Base-by-base conservation (phyloP, 345 rosid species). In the Physaria fendleri region DNA sequence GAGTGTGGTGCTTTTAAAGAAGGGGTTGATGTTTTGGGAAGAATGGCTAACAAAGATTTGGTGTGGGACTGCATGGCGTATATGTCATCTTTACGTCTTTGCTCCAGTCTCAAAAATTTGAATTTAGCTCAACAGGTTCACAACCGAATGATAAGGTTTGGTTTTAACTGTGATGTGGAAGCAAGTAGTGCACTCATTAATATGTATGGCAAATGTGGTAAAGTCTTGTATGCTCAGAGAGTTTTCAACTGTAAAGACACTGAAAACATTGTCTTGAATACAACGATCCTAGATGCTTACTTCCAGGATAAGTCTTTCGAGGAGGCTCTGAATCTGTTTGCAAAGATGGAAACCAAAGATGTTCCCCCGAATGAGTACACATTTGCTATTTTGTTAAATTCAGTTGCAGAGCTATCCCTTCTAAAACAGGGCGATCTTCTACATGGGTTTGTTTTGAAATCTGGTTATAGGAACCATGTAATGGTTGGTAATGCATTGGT, bases 191-290 rank as follows among this genome's bases (percentile, higher is more conserved):
- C 85, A 1, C 60, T 82, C 28, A 76, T 90, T 44, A 85, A 79
- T 56, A 82, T 83, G 95, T 90, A 90, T 24, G 96, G 94, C 9
- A 87, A 76, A 69, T 90, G 96, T 62, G 82, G 89, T 30, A 42
- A 77, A 15, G 46, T 61, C 64, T 8, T 30, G 5, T 71, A 60
- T 35, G 84, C 91, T 8, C 77, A 62, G 62, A 82, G 60, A 69
- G 76, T 79, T 76, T 90, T 80, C 62, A 66, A 78, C 35, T 13
- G 61, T 40, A 61, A 79, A 32, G 53, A 55, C 23, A 33, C 47
- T 62, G 72, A 43, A 25, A 87, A 83, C 41, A 80, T 85, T 61
- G 84, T 85, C 52, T 58, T 82, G 15, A 80, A 81, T 81, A 85
- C 95, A 16, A 75, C 90, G 9, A 49, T 78, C 56, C 69, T 83